Base-by-base conservation (phyloP, 2,329 filamentous ascomycete species). In the Amphichorda felina region DNA sequence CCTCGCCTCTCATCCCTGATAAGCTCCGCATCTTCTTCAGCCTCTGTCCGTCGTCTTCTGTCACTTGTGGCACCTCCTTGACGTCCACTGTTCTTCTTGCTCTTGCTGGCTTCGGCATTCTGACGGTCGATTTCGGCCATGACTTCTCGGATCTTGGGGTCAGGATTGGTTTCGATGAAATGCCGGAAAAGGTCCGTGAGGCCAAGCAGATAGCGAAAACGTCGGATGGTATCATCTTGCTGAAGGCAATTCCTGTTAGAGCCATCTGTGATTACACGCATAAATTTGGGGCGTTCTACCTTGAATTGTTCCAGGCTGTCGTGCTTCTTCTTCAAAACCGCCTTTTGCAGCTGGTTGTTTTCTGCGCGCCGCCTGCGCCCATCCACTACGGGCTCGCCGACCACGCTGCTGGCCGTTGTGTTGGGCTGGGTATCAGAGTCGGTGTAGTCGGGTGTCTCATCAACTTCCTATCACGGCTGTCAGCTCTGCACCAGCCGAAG, bases 111-210 rank as follows among this genome's bases (percentile, higher is more conserved):
- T 45, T 87, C 84, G 10, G 73, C 79, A 55, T 96, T 93, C 55
- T 94, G 88, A 32, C 85, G 80, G 59, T 98, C 91, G 50, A 96
- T 95, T 59, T 95, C 85, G 34, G 75, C 72, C 72, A 96, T 91
- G 47, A 95, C 86, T 39, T 94, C 84, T 49, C 89, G 84, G 50
- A 96, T 91, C 49, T 84, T 85, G 13, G 91, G 89, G 52, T 98
- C 88, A 5, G 88, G 89, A 53, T 95, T 98, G 8, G 87, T 86
- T 54, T 96, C 88, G 61, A 98, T 98, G 59, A 98, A 98, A 61
- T 98, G 91, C 44, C 93, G 86, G 66, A 98, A 98, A 15, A 98
- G 70, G 51, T 98, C 91, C 13, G 91, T 98, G 35, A 98, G 68
- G 18, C 93, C 93, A 11, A 98, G 73, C 2, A 98, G 73, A 56